These are phyloP conservation scores for Candida berthetii DNA, from an alignment of 805 yeast species.

Conservation along the genomic window DNA sequence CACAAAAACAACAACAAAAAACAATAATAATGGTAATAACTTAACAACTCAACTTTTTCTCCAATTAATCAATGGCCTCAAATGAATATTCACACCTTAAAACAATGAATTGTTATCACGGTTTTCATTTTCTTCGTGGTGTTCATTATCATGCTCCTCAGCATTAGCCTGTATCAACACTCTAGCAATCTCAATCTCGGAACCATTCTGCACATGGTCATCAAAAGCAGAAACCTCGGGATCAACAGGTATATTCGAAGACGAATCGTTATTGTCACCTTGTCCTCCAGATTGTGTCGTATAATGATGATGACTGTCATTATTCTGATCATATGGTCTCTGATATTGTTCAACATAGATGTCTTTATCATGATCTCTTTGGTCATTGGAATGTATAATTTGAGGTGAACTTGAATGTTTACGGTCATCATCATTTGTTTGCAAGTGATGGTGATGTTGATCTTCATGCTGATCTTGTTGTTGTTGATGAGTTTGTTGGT, in stretches of 20 bases:
- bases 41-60: too few species aligned
- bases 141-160: conserved; percentile 6
- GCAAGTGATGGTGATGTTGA: conserved; percentile 8
- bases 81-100: neutral
- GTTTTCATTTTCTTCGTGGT: conserved; percentile 8
- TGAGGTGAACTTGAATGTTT: conserved; percentile 1
- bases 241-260: conserved; percentile 45
- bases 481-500: conserved; percentile 13
- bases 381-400: conserved; percentile 3
- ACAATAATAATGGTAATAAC: neutral
- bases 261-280: conserved; percentile 3
- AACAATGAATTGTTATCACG: conserved; percentile 5
- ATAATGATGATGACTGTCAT: conserved; percentile 7
- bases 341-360: neutral
- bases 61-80: too few species aligned
- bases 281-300: conserved; percentile 4
- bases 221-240: conserved; percentile 50
- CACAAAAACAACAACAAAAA: too few species aligned
- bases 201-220: conserved; percentile 33
- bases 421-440: conserved; percentile 4
- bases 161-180: conserved; percentile 41
- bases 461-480: conserved; percentile 13
- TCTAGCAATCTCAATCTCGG: conserved; percentile 59
- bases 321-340: conserved; percentile 4
- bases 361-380: conserved; percentile 4